Evolutionary conservation across 2,329 filamentous ascomycete species (phyloP).

Genomic region (Cladosporium colombiae): DNA sequence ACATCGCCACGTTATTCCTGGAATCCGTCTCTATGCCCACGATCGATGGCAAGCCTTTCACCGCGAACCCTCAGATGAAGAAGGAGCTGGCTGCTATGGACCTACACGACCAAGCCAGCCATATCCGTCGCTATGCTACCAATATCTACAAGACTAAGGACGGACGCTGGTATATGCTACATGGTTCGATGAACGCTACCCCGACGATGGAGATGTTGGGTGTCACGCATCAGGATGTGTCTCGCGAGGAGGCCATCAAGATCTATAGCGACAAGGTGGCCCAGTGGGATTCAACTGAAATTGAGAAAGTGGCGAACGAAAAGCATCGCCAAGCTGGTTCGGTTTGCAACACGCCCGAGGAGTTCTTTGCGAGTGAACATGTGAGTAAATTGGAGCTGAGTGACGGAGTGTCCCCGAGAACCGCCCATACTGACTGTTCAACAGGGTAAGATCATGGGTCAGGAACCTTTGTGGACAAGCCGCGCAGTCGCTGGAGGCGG

Average conservation of each 20-base stretch:
- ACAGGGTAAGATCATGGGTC: slow-evolving; percentile 11
- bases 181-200: slow-evolving; percentile 51
- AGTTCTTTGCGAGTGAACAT: slow-evolving; percentile 24
- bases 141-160: slow-evolving; percentile 53
- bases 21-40: slow-evolving; percentile 21
- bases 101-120: not conserved
- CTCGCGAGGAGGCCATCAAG: slow-evolving; percentile 44
- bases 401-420: no score
- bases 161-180: slow-evolving; percentile 49
- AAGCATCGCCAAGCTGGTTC: slow-evolving; percentile 46
- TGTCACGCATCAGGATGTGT: slow-evolving; percentile 32
- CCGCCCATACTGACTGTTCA: not conserved
- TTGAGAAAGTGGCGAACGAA: slow-evolving; percentile 45
- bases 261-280: slow-evolving; percentile 46
- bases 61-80: not conserved
- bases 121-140: slow-evolving; percentile 29
- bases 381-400: not conserved
- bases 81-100: slow-evolving; percentile 1
- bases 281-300: slow-evolving; percentile 40
- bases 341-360: slow-evolving; percentile 44
- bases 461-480: slow-evolving; percentile 10
- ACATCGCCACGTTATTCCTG: slow-evolving; percentile 22
- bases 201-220: slow-evolving; percentile 41
- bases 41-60: slow-evolving; percentile 14
- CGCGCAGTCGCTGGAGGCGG: not conserved